Conservation (phyloP, 2,329 filamentous ascomycete species). For the Aspergillus fumigatiaffinis region DNA sequence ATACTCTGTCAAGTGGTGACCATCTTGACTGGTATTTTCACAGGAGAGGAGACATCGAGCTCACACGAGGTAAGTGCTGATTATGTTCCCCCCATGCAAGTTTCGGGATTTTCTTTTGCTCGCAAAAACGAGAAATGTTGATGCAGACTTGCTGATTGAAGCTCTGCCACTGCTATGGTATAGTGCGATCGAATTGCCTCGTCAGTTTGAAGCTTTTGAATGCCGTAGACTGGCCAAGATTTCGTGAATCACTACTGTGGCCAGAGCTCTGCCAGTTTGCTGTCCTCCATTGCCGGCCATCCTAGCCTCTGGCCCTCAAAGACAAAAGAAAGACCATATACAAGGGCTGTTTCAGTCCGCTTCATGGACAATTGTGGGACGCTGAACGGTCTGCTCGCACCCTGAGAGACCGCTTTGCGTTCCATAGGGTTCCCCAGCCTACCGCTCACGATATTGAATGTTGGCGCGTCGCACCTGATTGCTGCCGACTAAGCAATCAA, state of each 20-base stretch:
- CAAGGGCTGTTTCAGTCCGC: constrained; percentile 16
- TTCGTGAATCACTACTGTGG: not conserved
- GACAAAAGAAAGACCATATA: not conserved
- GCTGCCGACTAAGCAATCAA: constrained; percentile 12
- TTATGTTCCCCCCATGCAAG: not conserved
- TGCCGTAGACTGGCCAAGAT: not conserved
- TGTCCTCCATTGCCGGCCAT: not conserved
- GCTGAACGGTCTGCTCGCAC: constrained; percentile 47
- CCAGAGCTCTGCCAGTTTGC: not conserved
- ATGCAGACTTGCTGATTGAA: not conserved
- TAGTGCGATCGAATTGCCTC: not conserved
- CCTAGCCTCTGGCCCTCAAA: not conserved
- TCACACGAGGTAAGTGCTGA: not conserved
- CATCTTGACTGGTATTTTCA: not conserved
- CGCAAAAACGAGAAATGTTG: not conserved
- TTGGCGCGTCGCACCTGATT: constrained; percentile 2
- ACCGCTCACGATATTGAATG: constrained; percentile 8
- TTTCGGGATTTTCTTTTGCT: not conserved
- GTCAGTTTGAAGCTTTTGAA: not conserved
- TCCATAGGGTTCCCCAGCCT: constrained; percentile 49
- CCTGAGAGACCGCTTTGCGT: constrained; percentile 50
- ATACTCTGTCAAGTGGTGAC: not conserved
- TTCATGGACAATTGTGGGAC: constrained; percentile 48
- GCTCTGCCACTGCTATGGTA: not conserved
- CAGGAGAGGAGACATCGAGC: not conserved